phyloP scores from a whole-genome alignment of 495 filamentous ascomycete genomes.

The Schizothecium vesticola region DNA sequence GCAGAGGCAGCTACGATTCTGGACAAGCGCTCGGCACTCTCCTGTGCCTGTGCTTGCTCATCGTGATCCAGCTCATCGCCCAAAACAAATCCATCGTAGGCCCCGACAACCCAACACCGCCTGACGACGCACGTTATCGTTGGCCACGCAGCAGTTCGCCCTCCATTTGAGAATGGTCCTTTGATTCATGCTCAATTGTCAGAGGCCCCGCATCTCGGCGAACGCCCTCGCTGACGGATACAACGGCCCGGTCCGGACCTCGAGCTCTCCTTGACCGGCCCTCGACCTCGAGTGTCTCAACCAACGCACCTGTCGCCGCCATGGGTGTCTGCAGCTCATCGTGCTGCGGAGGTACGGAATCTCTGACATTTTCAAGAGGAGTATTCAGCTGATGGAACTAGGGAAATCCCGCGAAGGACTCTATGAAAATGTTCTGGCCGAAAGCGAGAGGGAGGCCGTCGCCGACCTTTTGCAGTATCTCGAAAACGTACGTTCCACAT shows the following conservation, averaged over 20 bases:
- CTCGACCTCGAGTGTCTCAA: conserved; percentile 12
- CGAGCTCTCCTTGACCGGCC: conserved; percentile 6
- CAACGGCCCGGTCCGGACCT: neutral
- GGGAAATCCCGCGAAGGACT: conserved; percentile 86
- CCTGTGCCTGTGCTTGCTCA: conserved; percentile 4
- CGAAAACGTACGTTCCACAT: conserved; percentile 67
- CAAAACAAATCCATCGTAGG: conserved; percentile 20
- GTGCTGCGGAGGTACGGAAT: conserved; percentile 36
- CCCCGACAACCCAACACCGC: conserved; percentile 9
- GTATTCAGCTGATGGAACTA: conserved; percentile 26
- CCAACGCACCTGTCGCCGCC: conserved; percentile 19
- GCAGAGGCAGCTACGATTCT: conserved; percentile 15
- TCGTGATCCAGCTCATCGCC: conserved; percentile 15
- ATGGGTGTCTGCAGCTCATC: conserved; percentile 39
- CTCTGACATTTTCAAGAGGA: neutral
- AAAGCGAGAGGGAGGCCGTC: conserved; percentile 95
- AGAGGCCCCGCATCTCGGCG: conserved; percentile 1
- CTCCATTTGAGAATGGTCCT: conserved; percentile 16
- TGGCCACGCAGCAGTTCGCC: conserved; percentile 1
- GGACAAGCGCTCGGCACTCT: neutral
- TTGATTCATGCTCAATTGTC: conserved; percentile 13
- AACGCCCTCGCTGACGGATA: conserved; percentile 12
- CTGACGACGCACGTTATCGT: conserved; percentile 4
- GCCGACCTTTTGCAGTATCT: conserved; percentile 92
- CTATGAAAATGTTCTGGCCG: conserved; percentile 91